A percentile compares a stretch with the other conserved stretches of the same genome.
phyloP scores from a whole-genome alignment of 2,329 filamentous ascomycete genomes.

The Penicillium palitans region DNA sequence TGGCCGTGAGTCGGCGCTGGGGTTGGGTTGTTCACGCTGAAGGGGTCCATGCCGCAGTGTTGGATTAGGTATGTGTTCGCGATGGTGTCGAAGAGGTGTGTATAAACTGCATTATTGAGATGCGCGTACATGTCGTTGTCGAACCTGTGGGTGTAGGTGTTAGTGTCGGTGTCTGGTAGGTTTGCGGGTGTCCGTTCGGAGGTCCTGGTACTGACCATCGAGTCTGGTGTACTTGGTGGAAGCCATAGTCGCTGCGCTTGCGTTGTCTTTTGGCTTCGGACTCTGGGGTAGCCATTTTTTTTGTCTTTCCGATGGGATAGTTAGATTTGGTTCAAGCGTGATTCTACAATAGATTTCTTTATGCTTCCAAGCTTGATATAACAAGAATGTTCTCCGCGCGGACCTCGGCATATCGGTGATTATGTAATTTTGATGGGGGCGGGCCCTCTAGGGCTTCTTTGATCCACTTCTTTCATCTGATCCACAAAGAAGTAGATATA shows the following conservation, averaged over 20 bases:
- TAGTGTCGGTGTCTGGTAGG: slow-evolving; percentile 1
- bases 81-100: slow-evolving; percentile 83
- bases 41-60: slow-evolving; percentile 71
- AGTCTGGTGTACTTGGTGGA: slow-evolving; percentile 77
- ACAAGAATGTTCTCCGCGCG: slow-evolving; percentile 9
- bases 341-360: not conserved
- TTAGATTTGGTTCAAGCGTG: not conserved
- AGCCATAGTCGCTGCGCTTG: slow-evolving; percentile 70
- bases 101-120: slow-evolving; percentile 88
- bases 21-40: slow-evolving; percentile 50
- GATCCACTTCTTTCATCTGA: slow-evolving; percentile 8
- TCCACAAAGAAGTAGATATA: not conserved
- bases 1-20: slow-evolving; percentile 12
- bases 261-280: slow-evolving; percentile 59
- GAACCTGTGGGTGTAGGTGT: slow-evolving; percentile 55
- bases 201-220: slow-evolving; percentile 62
- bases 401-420: slow-evolving; percentile 22
- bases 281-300: slow-evolving; percentile 31
- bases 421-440: slow-evolving; percentile 16
- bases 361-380: slow-evolving; percentile 5
- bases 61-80: slow-evolving; percentile 86
- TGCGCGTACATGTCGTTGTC: slow-evolving; percentile 97
- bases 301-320: not conserved
- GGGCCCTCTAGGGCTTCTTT: not conserved
- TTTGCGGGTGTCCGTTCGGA: not conserved